Evolutionary conservation across 345 rosid genomes (phyloP).

Genomic region (Moricandia arvensis): DNA sequence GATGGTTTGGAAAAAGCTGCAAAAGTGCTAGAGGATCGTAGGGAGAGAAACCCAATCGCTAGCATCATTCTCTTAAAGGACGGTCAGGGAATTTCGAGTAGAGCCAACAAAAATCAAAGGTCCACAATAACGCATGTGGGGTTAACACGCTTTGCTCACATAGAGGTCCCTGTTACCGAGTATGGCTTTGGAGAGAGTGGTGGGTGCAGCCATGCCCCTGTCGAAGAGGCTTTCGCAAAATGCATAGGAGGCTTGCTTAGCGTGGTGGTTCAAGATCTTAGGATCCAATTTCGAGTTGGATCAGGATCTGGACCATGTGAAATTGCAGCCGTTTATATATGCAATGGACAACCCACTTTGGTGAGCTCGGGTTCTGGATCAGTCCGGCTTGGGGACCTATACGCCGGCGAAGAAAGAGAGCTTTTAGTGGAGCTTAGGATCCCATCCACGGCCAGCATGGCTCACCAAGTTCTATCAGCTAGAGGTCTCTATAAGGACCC

Average conservation of each 20-base stretch:
- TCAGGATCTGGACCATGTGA: slow-evolving; percentile 68
- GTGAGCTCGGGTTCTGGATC: slow-evolving; percentile 52
- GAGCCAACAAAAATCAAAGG: slow-evolving; percentile 33
- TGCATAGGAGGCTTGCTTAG: slow-evolving; percentile 58
- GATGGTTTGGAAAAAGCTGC: slow-evolving; percentile 78
- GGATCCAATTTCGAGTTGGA: slow-evolving; percentile 58
- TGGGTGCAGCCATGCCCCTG: slow-evolving; percentile 54
- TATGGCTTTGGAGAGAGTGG: slow-evolving; percentile 52
- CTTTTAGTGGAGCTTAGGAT: slow-evolving; percentile 64
- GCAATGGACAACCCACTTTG: slow-evolving; percentile 47
- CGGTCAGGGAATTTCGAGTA: slow-evolving; percentile 50
- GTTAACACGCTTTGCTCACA: slow-evolving; percentile 65
- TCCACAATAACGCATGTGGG: slow-evolving; percentile 38
- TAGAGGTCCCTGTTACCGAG: slow-evolving; percentile 68
- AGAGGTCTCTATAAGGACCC: slow-evolving; percentile 68
- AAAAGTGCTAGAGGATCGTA: slow-evolving; percentile 78
- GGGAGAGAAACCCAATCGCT: slow-evolving; percentile 71
- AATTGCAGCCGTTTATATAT: slow-evolving; percentile 68
- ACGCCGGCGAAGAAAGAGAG: slow-evolving; percentile 80
- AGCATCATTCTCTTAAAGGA: slow-evolving; percentile 66
- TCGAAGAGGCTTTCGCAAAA: slow-evolving; percentile 62
- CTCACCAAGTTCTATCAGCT: slow-evolving; percentile 53
- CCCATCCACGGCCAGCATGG: slow-evolving; percentile 36
- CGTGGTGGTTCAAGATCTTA: slow-evolving; percentile 72
- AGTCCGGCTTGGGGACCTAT: slow-evolving; percentile 66